Evolutionary conservation across 306 rosid genomes (phyloP).

Genomic region (Castanea sativa): DNA sequence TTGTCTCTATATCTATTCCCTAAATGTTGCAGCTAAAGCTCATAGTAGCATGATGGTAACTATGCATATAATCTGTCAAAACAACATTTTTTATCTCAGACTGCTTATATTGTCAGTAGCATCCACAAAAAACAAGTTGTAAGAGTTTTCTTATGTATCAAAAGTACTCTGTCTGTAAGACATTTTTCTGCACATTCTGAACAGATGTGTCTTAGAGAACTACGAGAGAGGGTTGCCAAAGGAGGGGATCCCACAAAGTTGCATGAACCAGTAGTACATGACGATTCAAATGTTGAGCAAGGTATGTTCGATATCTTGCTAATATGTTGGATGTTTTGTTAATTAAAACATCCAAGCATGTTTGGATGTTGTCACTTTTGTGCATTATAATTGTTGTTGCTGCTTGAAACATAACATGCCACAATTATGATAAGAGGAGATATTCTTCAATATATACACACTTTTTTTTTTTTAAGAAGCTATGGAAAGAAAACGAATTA

Average conservation of each 20-base stretch:
- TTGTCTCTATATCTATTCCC: background rate
- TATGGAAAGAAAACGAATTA: background rate
- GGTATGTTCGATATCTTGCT: slow-evolving; percentile 39
- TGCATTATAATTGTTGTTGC: slow-evolving; percentile 1
- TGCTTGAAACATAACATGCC: background rate
- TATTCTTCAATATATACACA: no score
- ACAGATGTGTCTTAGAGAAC: slow-evolving; percentile 72
- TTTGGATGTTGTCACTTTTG: background rate
- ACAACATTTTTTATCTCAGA: background rate
- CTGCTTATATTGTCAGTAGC: background rate
- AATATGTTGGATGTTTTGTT: background rate
- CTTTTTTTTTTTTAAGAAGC: background rate
- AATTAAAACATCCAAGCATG: background rate
- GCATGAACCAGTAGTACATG: slow-evolving; percentile 49
- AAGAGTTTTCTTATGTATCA: background rate
- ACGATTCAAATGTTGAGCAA: slow-evolving; percentile 36
- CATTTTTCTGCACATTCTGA: background rate
- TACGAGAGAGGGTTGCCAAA: slow-evolving; percentile 88
- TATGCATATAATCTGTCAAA: background rate
- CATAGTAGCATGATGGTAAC: background rate
- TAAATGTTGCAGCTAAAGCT: background rate
- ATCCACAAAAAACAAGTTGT: background rate
- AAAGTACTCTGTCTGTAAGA: background rate
- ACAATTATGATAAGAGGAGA: background rate
- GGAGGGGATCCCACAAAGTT: slow-evolving; percentile 94